These are phyloP conservation scores for Phytopythium aichiense DNA, from an alignment of 352 stramenopile genomes.

Conservation along the genomic window DNA sequence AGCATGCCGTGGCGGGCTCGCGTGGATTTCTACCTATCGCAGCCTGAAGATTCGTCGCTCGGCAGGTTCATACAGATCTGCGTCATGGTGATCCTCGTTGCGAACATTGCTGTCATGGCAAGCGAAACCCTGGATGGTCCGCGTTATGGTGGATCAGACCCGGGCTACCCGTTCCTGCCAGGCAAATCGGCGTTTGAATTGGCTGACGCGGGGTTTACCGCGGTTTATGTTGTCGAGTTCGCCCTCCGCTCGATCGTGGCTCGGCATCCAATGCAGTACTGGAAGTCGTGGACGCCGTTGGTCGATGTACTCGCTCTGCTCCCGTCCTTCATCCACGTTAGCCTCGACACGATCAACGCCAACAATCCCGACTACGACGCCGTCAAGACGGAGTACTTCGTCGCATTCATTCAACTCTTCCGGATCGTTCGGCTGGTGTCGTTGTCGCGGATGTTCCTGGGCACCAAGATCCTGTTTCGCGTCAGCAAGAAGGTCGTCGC, in stretches of 20 bases:
- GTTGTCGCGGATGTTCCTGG: constrained; percentile 30
- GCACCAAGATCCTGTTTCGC: constrained; percentile 38
- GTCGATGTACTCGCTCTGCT: constrained; percentile 26
- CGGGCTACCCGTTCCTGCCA: constrained; percentile 42
- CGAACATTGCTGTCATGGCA: constrained; percentile 38
- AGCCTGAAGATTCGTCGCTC: constrained; percentile 33
- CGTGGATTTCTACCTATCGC: constrained; percentile 33
- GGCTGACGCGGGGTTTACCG: constrained; percentile 29
- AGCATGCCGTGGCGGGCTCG: constrained; percentile 26
- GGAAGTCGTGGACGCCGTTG: constrained; percentile 27
- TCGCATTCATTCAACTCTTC: constrained; percentile 29
- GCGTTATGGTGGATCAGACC: constrained; percentile 32
- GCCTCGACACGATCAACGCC: not conserved
- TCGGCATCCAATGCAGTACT: constrained; percentile 22
- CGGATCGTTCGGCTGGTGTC: constrained; percentile 32
- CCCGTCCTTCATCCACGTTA: constrained; percentile 22
- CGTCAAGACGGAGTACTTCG: constrained; percentile 15
- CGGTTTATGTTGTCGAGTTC: constrained; percentile 49
- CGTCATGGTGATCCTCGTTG: constrained; percentile 27
- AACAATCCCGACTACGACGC: constrained; percentile 7
- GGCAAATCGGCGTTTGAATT: constrained; percentile 17
- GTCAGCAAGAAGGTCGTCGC: constrained; percentile 29
- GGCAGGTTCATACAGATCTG: constrained; percentile 36
- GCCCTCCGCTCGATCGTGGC: constrained; percentile 19
- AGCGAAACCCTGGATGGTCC: constrained; percentile 50